Conservation (phyloP, 805 yeast species). For the Yarrowia porcina region DNA sequence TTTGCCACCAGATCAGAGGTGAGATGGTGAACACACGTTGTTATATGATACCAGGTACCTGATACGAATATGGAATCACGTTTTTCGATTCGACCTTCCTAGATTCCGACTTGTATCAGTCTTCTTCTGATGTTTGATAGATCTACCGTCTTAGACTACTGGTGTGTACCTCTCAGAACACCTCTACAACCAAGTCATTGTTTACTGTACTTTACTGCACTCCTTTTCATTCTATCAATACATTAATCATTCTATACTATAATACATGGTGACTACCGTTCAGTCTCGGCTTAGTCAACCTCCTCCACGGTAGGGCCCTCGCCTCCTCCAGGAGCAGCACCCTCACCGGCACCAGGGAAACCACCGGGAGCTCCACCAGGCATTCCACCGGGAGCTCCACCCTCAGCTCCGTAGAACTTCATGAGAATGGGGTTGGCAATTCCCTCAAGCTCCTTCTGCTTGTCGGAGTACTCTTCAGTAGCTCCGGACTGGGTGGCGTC, state of each 20-base stretch:
- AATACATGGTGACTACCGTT: too few species aligned
- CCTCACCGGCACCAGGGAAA: conserved; percentile 40
- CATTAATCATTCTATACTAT: too few species aligned
- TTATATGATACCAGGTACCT: too few species aligned
- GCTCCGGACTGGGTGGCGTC: conserved; percentile 88
- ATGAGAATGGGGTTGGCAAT: conserved; percentile 93
- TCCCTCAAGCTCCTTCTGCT: conserved; percentile 90
- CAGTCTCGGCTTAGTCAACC: conserved; percentile 1
- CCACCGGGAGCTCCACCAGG: conserved; percentile 53
- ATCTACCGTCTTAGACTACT: too few species aligned
- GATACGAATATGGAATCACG: too few species aligned
- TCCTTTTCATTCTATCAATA: not conserved
- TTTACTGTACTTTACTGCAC: too few species aligned
- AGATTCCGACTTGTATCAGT: too few species aligned
- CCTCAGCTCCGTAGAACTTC: conserved; percentile 77
- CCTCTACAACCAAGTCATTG: too few species aligned
- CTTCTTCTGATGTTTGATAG: too few species aligned
- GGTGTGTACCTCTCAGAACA: too few species aligned
- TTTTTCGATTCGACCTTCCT: too few species aligned
- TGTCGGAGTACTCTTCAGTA: conserved; percentile 82
- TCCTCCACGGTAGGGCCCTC: conserved; percentile 25
- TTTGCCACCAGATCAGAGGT: not conserved
- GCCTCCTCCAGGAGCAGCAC: conserved; percentile 39
- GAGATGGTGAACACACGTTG: too few species aligned
- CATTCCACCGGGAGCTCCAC: conserved; percentile 59